These are phyloP conservation scores for Hemisphaericaspora lyxosophila DNA, from an alignment of 1,139 yeast genomes.

Conservation along the genomic window DNA sequence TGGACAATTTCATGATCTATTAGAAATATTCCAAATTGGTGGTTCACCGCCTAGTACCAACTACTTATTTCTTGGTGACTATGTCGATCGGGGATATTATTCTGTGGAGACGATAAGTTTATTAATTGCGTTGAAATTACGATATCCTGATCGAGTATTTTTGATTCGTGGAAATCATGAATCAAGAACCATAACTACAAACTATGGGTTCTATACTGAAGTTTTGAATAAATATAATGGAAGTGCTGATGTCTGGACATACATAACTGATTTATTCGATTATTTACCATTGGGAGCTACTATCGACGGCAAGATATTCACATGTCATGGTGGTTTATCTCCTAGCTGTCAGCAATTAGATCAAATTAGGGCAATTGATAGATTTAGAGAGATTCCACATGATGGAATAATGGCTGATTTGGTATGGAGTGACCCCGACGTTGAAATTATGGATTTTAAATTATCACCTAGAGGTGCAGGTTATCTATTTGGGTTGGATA, in stretches of 20 bases:
- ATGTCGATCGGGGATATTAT: constrained; percentile 85
- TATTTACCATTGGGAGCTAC: constrained; percentile 87
- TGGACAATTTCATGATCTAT: constrained; percentile 91
- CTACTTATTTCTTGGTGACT: constrained; percentile 89
- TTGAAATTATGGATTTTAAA: constrained; percentile 77
- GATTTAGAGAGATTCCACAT: constrained; percentile 94
- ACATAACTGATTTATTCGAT: constrained; percentile 91
- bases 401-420: constrained; percentile 99
- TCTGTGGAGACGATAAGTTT: constrained; percentile 89
- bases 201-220: constrained; percentile 94
- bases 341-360: constrained; percentile 94
- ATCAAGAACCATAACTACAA: constrained; percentile 92
- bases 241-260: constrained; percentile 75
- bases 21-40: constrained; percentile 90
- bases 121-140: constrained; percentile 75
- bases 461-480: constrained; percentile 97
- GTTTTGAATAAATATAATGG: constrained; percentile 86
- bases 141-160: constrained; percentile 82
- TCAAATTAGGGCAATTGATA: constrained; percentile 83
- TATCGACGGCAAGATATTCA: constrained; percentile 89
- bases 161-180: constrained; percentile 94
- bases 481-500: constrained; percentile 89
- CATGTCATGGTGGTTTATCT: constrained; percentile 94
- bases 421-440: constrained; percentile 98
- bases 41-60: constrained; percentile 93